These are phyloP conservation scores for Botrytis medusae DNA, from an alignment of 2,329 filamentous ascomycete species.

Conservation along the genomic window DNA sequence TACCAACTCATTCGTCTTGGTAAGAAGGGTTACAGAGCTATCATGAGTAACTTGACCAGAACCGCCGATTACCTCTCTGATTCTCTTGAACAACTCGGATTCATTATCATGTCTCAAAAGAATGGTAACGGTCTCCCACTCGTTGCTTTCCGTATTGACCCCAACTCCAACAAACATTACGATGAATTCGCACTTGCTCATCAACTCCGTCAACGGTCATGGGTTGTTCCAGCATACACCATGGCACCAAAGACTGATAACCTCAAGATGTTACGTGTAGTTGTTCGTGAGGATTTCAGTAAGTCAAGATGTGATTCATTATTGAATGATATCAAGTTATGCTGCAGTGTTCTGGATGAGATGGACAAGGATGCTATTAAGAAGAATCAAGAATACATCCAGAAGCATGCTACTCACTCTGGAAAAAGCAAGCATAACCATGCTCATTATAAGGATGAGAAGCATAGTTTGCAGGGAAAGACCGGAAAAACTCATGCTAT, in stretches of 20 bases:
- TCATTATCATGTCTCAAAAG: slow-evolving; percentile 83
- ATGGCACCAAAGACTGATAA: slow-evolving; percentile 74
- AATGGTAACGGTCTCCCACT: slow-evolving; percentile 79
- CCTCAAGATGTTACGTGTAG: slow-evolving; percentile 88
- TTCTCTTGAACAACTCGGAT: slow-evolving; percentile 71
- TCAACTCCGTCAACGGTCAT: slow-evolving; percentile 80
- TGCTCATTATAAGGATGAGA: slow-evolving; percentile 64
- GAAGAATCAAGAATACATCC: slow-evolving; percentile 66
- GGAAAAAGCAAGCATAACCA: slow-evolving; percentile 53
- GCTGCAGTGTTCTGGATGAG: slow-evolving; percentile 66
- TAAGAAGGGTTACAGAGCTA: slow-evolving; percentile 85
- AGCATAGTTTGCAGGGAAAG: slow-evolving; percentile 86
- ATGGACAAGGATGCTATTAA: slow-evolving; percentile 73
- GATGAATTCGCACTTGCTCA: slow-evolving; percentile 81
- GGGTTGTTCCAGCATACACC: slow-evolving; percentile 95
- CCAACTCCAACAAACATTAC: slow-evolving; percentile 55
- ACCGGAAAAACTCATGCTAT: slow-evolving; percentile 85
- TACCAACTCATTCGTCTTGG: slow-evolving; percentile 95
- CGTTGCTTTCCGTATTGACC: slow-evolving; percentile 79
- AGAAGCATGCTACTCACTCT: slow-evolving; percentile 52
- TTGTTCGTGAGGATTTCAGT: slow-evolving; percentile 90
- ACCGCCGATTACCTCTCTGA: slow-evolving; percentile 84
- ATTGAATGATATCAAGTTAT: slow-evolving; percentile 75
- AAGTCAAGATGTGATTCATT: slow-evolving; percentile 78
- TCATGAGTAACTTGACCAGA: slow-evolving; percentile 91